Conservation (phyloP, 768 basidiomycete species). For the Amanita polypyramis region DNA sequence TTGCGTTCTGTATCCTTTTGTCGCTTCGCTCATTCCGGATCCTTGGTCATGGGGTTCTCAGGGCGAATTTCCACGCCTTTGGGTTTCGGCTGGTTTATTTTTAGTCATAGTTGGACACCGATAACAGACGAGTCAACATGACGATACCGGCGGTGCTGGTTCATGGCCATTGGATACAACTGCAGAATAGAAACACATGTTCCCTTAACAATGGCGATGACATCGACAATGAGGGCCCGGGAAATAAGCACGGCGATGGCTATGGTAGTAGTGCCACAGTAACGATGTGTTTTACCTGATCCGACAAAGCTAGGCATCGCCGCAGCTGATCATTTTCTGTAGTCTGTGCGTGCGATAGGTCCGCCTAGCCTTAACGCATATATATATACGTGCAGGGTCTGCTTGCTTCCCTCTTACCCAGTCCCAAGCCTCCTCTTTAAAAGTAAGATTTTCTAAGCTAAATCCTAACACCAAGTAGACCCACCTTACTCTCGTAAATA, state of each 20-base stretch:
- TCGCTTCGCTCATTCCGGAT: no score
- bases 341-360: constrained; percentile 3
- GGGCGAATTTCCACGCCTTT: no score
- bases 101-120: no score
- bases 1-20: no score
- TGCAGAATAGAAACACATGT: not conserved
- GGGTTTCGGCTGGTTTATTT: not conserved
- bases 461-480: no score
- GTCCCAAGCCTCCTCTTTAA: not conserved
- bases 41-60: not conserved
- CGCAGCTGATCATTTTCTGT: not conserved
- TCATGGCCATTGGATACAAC: not conserved
- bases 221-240: not conserved
- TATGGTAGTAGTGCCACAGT: not conserved
- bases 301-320: not conserved
- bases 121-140: no score
- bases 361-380: not conserved
- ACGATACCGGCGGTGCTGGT: no score
- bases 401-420: not conserved
- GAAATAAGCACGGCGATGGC: no score
- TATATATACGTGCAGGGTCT: not conserved
- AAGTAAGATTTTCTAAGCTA: no score
- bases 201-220: not conserved
- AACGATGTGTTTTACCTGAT: not conserved
- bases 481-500: no score